Evolutionary conservation across 495 filamentous ascomycete genomes (phyloP).

Genomic region (Neurospora discreta): DNA sequence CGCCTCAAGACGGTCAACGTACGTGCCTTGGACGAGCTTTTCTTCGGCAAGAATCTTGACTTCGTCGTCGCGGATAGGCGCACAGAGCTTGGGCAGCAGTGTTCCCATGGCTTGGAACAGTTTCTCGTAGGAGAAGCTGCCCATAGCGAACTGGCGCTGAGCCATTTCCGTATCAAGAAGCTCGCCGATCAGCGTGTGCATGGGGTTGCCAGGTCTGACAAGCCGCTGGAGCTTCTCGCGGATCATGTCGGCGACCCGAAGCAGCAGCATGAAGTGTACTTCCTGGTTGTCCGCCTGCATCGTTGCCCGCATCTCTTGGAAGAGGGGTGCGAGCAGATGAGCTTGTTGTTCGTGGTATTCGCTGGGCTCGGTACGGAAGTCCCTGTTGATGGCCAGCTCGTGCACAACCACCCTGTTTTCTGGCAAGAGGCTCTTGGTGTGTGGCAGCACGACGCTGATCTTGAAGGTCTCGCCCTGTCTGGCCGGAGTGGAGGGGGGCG

Average conservation of each 20-base stretch:
- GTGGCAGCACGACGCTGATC: constrained; percentile 28
- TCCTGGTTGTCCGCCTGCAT: constrained; percentile 61
- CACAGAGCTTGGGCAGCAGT: constrained; percentile 88
- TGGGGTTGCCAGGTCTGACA: constrained; percentile 64
- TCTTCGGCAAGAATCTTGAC: constrained; percentile 70
- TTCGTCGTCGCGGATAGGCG: constrained; percentile 76
- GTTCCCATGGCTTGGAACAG: constrained; percentile 87
- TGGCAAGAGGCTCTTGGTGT: constrained; percentile 47
- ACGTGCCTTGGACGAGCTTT: constrained; percentile 54
- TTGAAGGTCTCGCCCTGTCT: constrained; percentile 24
- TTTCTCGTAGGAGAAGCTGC: constrained; percentile 82
- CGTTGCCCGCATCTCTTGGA: constrained; percentile 63
- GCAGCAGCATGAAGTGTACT: constrained; percentile 53
- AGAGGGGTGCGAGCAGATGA: constrained; percentile 51
- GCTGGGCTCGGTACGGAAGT: constrained; percentile 48
- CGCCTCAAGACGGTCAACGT: constrained; percentile 73
- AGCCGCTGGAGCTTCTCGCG: constrained; percentile 73
- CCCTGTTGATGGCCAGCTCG: constrained; percentile 83
- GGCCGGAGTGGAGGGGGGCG: constrained; percentile 31
- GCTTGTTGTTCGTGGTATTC: constrained; percentile 40
- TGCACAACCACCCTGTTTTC: constrained; percentile 80
- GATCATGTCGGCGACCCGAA: constrained; percentile 77
- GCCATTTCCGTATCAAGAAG: constrained; percentile 73
- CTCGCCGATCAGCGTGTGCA: constrained; percentile 76
- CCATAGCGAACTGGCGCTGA: constrained; percentile 60